A percentile compares a stretch with the other conserved stretches of the same genome.
Conservation (phyloP, 225 moss, liverwort and hornwort genomes). For the Pseudisothecium myosuroides region DNA sequence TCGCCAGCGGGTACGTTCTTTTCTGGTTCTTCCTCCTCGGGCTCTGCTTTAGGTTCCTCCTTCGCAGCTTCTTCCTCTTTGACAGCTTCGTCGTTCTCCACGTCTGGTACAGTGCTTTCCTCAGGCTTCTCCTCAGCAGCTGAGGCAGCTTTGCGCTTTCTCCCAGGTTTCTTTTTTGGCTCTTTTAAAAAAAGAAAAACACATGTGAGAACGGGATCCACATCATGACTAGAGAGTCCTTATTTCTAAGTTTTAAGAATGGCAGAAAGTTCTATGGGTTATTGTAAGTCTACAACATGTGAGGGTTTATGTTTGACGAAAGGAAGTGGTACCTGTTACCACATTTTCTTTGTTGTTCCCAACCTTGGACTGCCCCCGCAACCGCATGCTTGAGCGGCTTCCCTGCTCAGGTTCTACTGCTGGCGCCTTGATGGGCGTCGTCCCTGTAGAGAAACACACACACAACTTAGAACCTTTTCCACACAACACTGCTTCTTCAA, state of each 20-base stretch:
- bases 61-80: background rate
- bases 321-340: background rate
- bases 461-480: background rate
- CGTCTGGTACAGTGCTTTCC: background rate
- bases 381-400: conserved; percentile 25
- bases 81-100: background rate
- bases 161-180: conserved; percentile 23
- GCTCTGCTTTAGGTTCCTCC: background rate
- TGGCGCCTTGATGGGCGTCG: background rate
- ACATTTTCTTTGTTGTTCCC: conserved; percentile 18
- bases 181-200: background rate
- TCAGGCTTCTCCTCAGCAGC: conserved; percentile 9
- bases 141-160: conserved; percentile 23
- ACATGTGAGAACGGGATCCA: background rate
- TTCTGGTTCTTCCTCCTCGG: background rate
- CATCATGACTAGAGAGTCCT: background rate
- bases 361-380: conserved; percentile 17
- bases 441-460: background rate
- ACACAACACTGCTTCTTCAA: background rate
- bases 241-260: background rate
- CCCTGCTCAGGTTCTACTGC: conserved; percentile 9
- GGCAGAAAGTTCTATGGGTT: background rate
- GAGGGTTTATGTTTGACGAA: background rate
- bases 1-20: background rate
- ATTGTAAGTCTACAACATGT: background rate